A percentile compares a stretch with the other conserved stretches of the same genome.
phyloP scores from a whole-genome alignment of 2,329 filamentous ascomycete genomes.

The Alternaria metachromatica region DNA sequence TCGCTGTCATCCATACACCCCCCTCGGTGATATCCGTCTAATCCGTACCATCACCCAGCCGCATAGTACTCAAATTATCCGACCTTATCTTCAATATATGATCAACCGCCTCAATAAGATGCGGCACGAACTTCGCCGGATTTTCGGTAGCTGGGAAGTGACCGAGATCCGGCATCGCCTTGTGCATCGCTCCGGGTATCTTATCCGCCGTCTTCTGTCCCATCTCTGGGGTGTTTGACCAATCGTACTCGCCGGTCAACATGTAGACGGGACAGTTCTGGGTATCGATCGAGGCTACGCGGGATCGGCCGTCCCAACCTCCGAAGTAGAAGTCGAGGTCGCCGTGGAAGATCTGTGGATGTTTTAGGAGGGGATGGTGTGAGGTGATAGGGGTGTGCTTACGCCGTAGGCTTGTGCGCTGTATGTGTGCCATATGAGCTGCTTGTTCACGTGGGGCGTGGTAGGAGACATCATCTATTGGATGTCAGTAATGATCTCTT shows the following conservation, averaged over 20 bases:
- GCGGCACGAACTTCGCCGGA: slow-evolving; percentile 48
- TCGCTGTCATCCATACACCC: not conserved
- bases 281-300: slow-evolving; percentile 55
- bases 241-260: slow-evolving; percentile 59
- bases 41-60: slow-evolving; percentile 37
- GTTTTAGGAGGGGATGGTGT: not conserved
- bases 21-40: not conserved
- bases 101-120: slow-evolving; percentile 49
- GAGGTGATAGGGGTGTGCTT: not conserved
- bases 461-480: slow-evolving; percentile 55
- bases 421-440: slow-evolving; percentile 60
- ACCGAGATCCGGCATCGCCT: slow-evolving; percentile 55
- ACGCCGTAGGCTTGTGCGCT: slow-evolving; percentile 57
- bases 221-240: slow-evolving; percentile 57
- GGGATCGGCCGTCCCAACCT: slow-evolving; percentile 57
- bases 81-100: slow-evolving; percentile 46
- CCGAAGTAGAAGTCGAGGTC: slow-evolving; percentile 61
- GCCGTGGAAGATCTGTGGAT: slow-evolving; percentile 56
- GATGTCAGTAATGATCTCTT: not conserved
- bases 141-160: slow-evolving; percentile 59
- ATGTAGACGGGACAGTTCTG: slow-evolving; percentile 59
- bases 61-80: slow-evolving; percentile 40
- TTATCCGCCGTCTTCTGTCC: slow-evolving; percentile 56
- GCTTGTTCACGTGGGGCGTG: slow-evolving; percentile 53
- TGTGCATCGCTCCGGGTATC: slow-evolving; percentile 55